phyloP scores from a whole-genome alignment of 139 green algal genomes.

The Chlorella ohadii region DNA sequence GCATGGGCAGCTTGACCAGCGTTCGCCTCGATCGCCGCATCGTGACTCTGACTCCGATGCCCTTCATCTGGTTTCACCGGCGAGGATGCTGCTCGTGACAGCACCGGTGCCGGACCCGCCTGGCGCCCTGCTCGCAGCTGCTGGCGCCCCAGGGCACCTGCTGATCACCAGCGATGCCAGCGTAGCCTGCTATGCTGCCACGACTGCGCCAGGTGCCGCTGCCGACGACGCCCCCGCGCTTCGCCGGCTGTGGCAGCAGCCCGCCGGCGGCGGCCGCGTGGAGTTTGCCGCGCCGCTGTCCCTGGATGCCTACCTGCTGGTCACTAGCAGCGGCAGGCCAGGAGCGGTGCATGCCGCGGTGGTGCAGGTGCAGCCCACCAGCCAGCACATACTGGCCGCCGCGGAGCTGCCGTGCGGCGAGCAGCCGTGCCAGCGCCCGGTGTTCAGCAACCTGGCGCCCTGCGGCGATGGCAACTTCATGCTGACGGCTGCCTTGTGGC shows the following conservation, averaged over 20 bases:
- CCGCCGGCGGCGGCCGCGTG: background rate
- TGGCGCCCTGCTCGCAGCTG: background rate
- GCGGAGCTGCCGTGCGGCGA: background rate
- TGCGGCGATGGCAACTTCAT: background rate
- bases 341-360: background rate
- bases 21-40: no score
- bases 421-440: background rate
- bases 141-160: background rate
- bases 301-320: background rate
- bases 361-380: background rate
- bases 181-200: background rate
- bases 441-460: constrained; percentile 15
- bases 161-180: background rate
- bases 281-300: background rate
- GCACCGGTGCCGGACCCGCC: background rate
- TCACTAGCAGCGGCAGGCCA: background rate
- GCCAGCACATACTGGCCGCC: background rate
- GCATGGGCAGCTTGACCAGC: no score
- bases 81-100: background rate
- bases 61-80: no score
- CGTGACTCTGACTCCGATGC: background rate
- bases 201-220: background rate
- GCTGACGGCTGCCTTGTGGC: constrained; percentile 1
- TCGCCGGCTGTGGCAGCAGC: background rate
- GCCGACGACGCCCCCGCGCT: background rate